Evolutionary conservation across 2,329 filamentous ascomycete species (phyloP).

Genomic region (Hysterium pulicare): DNA sequence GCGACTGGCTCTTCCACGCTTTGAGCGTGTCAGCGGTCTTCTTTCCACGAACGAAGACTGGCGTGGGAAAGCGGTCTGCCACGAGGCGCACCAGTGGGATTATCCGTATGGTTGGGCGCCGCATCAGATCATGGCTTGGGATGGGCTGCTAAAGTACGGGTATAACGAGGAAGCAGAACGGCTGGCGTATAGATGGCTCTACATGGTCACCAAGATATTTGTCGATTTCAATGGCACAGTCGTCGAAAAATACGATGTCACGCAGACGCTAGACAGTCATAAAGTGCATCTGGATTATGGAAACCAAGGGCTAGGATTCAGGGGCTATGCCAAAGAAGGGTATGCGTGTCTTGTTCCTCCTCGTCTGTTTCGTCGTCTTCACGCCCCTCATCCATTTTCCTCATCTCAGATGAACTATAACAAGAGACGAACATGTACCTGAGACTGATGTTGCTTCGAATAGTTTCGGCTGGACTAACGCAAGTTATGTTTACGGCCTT

Average conservation of each 20-base stretch:
- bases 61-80: constrained; percentile 72
- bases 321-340: constrained; percentile 94
- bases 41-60: constrained; percentile 87
- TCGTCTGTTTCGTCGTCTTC: not conserved
- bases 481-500: constrained; percentile 91
- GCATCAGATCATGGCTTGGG: constrained; percentile 98
- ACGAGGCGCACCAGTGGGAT: constrained; percentile 97
- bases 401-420: constrained; percentile 20
- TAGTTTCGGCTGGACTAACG: constrained; percentile 98
- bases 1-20: constrained; percentile 79
- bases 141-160: constrained; percentile 83
- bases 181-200: constrained; percentile 92
- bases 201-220: constrained; percentile 98
- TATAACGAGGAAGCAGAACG: constrained; percentile 87
- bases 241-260: constrained; percentile 98
- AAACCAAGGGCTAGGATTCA: constrained; percentile 93
- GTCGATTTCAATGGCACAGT: constrained; percentile 98
- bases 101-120: constrained; percentile 98
- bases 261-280: constrained; percentile 82
- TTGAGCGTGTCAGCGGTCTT: constrained; percentile 84
- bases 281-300: constrained; percentile 96
- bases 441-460: constrained; percentile 25
- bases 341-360: constrained; percentile 58
- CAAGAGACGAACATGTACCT: not conserved
- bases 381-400: not conserved